A percentile compares a stretch with the other conserved stretches of the same genome.
phyloP scores from a whole-genome alignment of 1,284 basidiomycete species.

The Thelephora terrestris region DNA sequence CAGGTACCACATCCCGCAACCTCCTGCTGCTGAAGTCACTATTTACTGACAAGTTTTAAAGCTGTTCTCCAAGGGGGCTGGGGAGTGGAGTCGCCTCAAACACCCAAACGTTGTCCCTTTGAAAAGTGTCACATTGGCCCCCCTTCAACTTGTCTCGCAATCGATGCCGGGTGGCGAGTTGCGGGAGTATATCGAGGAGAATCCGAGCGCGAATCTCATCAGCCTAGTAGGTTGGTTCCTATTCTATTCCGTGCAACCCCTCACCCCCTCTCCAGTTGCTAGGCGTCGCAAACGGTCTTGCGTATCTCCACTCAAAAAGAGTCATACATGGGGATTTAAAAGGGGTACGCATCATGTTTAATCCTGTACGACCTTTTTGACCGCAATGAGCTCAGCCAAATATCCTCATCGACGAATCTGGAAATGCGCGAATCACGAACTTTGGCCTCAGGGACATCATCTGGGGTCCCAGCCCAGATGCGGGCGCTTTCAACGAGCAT shows the following conservation, averaged over 20 bases:
- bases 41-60: too few relatives aligned
- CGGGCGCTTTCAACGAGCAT: neutral
- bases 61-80: conserved; percentile 1
- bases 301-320: neutral
- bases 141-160: too few relatives aligned
- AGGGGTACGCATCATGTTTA: neutral
- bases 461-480: neutral
- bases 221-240: too few relatives aligned
- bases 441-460: conserved; percentile 18
- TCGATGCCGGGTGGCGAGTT: neutral
- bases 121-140: neutral
- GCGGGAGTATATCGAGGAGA: too few relatives aligned
- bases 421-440: conserved; percentile 18
- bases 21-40: too few relatives aligned
- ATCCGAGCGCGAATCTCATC: too few relatives aligned
- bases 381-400: conserved; percentile 15
- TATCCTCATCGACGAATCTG: conserved; percentile 16
- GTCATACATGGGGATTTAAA: neutral
- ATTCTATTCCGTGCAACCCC: too few relatives aligned
- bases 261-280: neutral
- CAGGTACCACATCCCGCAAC: too few relatives aligned
- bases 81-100: neutral
- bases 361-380: too few relatives aligned
- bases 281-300: neutral
- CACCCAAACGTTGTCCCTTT: conserved; percentile 3